Evolutionary conservation across 2,329 filamentous ascomycete species (phyloP).

Genomic region (Cladosporium sp.): DNA sequence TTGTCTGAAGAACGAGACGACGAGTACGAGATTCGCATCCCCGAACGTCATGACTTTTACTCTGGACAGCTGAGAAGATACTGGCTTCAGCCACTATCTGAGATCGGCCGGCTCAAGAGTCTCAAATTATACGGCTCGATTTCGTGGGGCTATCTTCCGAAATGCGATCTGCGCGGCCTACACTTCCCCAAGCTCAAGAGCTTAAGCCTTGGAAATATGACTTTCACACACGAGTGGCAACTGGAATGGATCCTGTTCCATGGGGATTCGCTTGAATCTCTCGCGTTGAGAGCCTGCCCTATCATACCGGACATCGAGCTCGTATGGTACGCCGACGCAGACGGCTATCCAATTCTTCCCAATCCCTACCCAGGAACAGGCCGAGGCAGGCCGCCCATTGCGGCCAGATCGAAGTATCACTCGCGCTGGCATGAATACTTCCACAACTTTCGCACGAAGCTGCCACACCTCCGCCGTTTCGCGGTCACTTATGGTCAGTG

Average conservation of each 20-base stretch:
- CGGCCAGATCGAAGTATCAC: not conserved
- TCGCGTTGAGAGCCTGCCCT: constrained; percentile 47
- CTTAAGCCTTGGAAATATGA: constrained; percentile 44
- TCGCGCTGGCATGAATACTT: constrained; percentile 22
- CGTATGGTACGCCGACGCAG: not conserved
- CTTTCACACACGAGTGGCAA: constrained; percentile 49
- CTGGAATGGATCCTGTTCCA: constrained; percentile 49
- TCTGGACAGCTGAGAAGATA: constrained; percentile 21
- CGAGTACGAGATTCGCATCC: constrained; percentile 20
- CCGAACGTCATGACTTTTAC: constrained; percentile 28
- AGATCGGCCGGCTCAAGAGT: constrained; percentile 30
- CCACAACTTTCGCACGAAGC: not conserved
- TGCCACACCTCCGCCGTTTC: constrained; percentile 20
- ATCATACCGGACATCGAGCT: not conserved
- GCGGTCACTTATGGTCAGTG: constrained; percentile 10
- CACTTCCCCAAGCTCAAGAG: constrained; percentile 43
- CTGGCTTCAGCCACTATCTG: constrained; percentile 30
- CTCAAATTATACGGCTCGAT: constrained; percentile 42
- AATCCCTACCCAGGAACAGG: not conserved
- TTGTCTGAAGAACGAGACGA: not conserved
- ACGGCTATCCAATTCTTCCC: not conserved
- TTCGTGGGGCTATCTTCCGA: constrained; percentile 46
- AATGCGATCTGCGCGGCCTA: constrained; percentile 37
- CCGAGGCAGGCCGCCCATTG: not conserved
- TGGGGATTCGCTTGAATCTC: constrained; percentile 39